Evolutionary conservation across 2,329 filamentous ascomycete genomes (phyloP), one percentile per base, ranked within the genome.

Genomic region (Verticillium klebahnii): DNA sequence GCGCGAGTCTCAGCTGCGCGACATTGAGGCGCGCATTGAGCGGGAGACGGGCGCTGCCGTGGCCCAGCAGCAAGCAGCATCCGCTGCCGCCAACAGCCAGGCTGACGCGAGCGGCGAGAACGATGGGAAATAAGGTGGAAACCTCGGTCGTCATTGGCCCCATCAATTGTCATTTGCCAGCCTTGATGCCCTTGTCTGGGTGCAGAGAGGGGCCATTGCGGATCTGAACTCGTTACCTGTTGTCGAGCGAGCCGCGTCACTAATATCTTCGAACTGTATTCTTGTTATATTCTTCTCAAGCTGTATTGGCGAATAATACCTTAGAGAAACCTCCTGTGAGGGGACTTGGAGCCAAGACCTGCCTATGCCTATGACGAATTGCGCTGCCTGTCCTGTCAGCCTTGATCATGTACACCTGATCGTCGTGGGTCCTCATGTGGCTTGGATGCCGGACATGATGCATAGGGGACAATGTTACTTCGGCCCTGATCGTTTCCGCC

Each of bases 1-100:
- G 67, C 93, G 95, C 78, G 95, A 99, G 83, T 97, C 93, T 73
- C 95, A 99, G 82, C 88, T 99, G 71, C 94, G 95, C 80, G 95
- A 99, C 83, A 97, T 98, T 75, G 94, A 98, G 80, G 94, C 93
- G 66, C 90, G 94, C 74, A 97, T 98, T 93, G 89, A 93, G 74
- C 88, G 93, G 75, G 92, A 96, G 80, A 84, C 88, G 67, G 45
- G 45, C 45, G 45, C 45, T 14, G 45, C 45, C 23, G n/a, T 50
- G 45, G 45, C 45, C 9, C 45, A 50, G 45, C 45, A 50, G 45
- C 45, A 50, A 23, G 45, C 45, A 23, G 45, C 45, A 2, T n/a
- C 45, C 9, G 45, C 45, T 4, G 45, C n/a, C 19, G 45, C 45
- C 17, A n/a, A n/a, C 45, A 50, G n/a, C 45, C 9, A 23, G 9